phyloP scores from a whole-genome alignment of 495 filamentous ascomycete species.

The Daldinia grandis region DNA sequence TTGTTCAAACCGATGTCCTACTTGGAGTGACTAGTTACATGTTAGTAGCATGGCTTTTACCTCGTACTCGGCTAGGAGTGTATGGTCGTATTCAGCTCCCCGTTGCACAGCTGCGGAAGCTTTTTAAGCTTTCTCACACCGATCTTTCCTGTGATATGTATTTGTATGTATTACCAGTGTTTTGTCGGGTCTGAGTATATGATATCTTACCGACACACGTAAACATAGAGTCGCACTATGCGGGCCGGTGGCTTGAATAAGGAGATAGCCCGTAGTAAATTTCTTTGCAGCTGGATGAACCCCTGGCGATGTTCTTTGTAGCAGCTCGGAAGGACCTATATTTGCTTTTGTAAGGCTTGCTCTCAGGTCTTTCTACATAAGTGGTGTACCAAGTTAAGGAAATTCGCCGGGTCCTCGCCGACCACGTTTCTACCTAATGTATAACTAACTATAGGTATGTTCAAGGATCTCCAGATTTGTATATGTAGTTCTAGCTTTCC shows the following conservation, averaged over 20 bases:
- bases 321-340: conserved; percentile 18
- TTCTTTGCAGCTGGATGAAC: conserved; percentile 16
- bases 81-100: not conserved
- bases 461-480: not conserved
- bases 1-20: not conserved
- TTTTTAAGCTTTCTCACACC: conserved; percentile 1
- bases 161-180: not conserved
- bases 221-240: conserved; percentile 20
- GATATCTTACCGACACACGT: not conserved
- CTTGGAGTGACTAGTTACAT: not conserved
- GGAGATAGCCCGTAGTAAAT: conserved; percentile 25
- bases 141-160: not conserved
- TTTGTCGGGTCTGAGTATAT: conserved; percentile 6
- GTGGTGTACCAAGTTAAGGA: conserved; percentile 2
- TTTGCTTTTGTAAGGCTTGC: not conserved
- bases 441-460: too few relatives aligned
- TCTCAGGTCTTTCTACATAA: not conserved
- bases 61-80: not conserved
- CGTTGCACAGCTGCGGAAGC: not conserved
- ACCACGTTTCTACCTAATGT: not conserved
- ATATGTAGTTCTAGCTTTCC: not conserved
- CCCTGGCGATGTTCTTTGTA: conserved; percentile 11
- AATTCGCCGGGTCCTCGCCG: not conserved
- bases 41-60: not conserved
- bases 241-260: conserved; percentile 27